These are phyloP conservation scores for Mycena sp. DNA, from an alignment of 1,284 basidiomycete species.

Conservation along the genomic window DNA sequence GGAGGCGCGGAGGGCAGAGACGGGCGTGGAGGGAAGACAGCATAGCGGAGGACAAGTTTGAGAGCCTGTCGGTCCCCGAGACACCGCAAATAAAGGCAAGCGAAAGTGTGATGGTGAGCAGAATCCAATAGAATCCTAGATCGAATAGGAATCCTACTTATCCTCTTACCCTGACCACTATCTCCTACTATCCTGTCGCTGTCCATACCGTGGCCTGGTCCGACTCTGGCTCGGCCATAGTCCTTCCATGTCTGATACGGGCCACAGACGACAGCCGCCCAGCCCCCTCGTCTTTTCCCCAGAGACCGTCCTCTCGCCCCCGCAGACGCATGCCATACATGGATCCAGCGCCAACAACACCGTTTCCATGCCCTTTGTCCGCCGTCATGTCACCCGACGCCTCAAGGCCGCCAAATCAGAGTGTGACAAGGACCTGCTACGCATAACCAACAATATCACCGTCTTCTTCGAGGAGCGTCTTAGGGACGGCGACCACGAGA, in stretches of 20 bases:
- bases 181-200: conserved; percentile 34
- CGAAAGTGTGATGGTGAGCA: background rate
- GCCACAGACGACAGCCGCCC: conserved; percentile 70
- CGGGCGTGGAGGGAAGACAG: background rate
- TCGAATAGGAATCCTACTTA: background rate
- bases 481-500: conserved; percentile 75
- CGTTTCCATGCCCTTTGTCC: conserved; percentile 91
- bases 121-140: background rate
- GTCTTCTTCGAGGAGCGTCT: conserved; percentile 92
- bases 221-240: conserved; percentile 29
- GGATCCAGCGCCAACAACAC: conserved; percentile 67
- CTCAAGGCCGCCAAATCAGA: conserved; percentile 94
- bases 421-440: conserved; percentile 94
- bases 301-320: conserved; percentile 67
- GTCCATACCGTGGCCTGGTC: conserved; percentile 29
- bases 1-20: background rate
- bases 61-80: background rate
- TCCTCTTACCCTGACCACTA: conserved; percentile 23
- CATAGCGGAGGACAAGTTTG: background rate
- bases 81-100: background rate
- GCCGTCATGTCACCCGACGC: conserved; percentile 92
- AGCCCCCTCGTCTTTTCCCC: conserved; percentile 81
- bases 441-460: conserved; percentile 93
- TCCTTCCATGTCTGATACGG: conserved; percentile 68
- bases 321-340: conserved; percentile 49